Base-by-base conservation (phyloP, 2,329 filamentous ascomycete species). In the Colletotrichum sp. region DNA sequence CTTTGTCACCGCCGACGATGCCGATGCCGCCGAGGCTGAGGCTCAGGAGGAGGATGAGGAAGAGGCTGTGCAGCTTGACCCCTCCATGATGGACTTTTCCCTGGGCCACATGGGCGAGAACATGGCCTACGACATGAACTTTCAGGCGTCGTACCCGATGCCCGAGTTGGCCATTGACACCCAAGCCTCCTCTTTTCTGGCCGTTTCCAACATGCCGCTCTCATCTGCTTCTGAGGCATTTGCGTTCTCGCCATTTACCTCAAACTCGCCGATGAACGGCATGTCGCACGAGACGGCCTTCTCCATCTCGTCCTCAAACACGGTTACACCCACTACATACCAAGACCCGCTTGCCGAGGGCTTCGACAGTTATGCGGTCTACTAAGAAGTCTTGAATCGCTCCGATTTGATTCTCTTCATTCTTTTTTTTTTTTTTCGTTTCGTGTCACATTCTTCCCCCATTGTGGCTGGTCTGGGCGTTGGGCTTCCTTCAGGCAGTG, bases 1-100 rank as follows among this genome's bases (percentile, higher is more conserved):
- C 60, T 84, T 83, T 49, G 89, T 88, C 75, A 80, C 82, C 75
- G 83, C 84, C 52, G 78, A 82, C 16, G 85, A 86, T 15, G 84
- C 84, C 9, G 81, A 81, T 26, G 39, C 34, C n/a, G 71, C 28
- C 15, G 80, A 78, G 6, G 79, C 72, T n/a, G 65, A 77, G n/a
- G 52, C 68, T 6, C 64, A 28, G n/a, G 83, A 83, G 7, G 81
- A 83, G 6, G 79, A 81, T 1, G 79, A 80, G 10, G 79, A 75
- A 16, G 64, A 77, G 24, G 49, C 67, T 26, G 44, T 62, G 39
- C 65, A 75, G 15, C 62, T 72, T 18, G 65, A 68, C 28, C 49
- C 73, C 26, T 62, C 73, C n/a, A 69, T 76, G 21, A 68, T 71
- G 32, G 71, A 77, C 39, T 34, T 77, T 26, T 77, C 75, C n/a